Percentiles rank a stretch among this genome's conserved stretches.
Evolutionary conservation across 257 asterid species (phyloP).

Genomic region (Fraxinus pennsylvanica): DNA sequence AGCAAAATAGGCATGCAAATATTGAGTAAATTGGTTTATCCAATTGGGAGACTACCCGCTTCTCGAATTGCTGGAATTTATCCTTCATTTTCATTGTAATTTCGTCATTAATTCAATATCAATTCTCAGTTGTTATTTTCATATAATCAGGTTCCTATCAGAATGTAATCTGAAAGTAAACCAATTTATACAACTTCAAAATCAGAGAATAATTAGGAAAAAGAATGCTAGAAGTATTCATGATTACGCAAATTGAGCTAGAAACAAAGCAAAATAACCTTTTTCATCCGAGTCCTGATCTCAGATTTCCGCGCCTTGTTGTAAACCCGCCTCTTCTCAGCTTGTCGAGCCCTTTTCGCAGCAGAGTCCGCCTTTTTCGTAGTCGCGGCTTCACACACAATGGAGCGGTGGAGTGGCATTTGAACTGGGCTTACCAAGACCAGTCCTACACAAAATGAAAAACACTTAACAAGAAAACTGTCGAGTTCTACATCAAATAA

Average conservation of each 20-base stretch:
- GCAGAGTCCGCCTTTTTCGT: constrained; percentile 85
- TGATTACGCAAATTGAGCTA: neutral
- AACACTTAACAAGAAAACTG: too few species aligned
- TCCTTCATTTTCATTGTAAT: too few species aligned
- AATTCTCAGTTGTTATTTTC: too few species aligned
- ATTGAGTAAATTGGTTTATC: too few species aligned
- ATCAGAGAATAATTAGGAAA: neutral
- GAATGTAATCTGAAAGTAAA: neutral
- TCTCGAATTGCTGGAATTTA: too few species aligned
- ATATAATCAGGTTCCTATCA: too few species aligned
- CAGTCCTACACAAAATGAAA: constrained; percentile 38
- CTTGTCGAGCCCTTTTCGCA: constrained; percentile 95
- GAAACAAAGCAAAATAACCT: constrained; percentile 40
- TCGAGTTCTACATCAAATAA: neutral
- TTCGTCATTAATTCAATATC: too few species aligned
- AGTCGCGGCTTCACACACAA: constrained; percentile 78
- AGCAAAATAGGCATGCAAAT: too few species aligned
- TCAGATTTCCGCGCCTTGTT: constrained; percentile 77
- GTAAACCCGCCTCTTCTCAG: constrained; percentile 90
- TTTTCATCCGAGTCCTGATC: constrained; percentile 84
- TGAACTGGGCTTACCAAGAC: constrained; percentile 41
- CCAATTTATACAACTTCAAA: neutral
- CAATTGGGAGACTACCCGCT: too few species aligned
- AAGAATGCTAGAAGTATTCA: neutral
- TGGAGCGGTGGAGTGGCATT: constrained; percentile 43